Base-by-base conservation (phyloP, 2,329 filamentous ascomycete genomes). In the Hymenoscyphus fraxineus region DNA sequence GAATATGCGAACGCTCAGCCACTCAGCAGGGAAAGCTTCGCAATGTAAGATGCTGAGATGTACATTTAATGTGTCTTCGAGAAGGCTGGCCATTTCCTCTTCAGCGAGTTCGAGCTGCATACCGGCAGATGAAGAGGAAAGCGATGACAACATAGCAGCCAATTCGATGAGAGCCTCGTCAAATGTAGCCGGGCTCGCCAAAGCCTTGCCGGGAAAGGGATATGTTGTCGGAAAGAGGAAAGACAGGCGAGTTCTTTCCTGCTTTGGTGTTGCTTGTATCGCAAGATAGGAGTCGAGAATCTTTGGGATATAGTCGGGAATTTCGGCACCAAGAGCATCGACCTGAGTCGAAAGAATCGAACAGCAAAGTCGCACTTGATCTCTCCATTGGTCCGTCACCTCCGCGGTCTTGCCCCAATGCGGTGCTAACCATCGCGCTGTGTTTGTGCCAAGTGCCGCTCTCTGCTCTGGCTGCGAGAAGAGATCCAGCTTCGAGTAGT, bases 1-100 rank as follows among this genome's bases (percentile, higher is more conserved):
- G 77, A 91, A 95, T 51, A 98, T 95, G 73, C 96, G 90, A 62
- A 97, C 86, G 76, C 93, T 98, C 56, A 99, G 81, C 96, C 95
- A 99, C 65, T 85, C 88, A 19, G 86, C 81, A 0, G 96, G 95
- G 77, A 97, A 98, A 0, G 95, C 92, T 73, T 96, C 91, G 70
- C 93, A 93, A 64, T 89, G 87, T 12, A 99, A 80, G 61, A 99
- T 92, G 68, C 93, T 97, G 77, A 93, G 91, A 73, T 96, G 89
- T 7, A 96, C 90, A 66, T 91, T 88, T 32, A 99, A 83, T 0
- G 90, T 86, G 71, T 93, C 90, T 69, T 92, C 88, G 10, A 97
- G 76, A 54, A 97, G 86, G 2, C 85, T 83, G 10, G 89, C 85
- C 60, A 94, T 83, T 65, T 96, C 91, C 38, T 91, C 85, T 61